Conservation (phyloP, 805 yeast species). For the Lipomyces starkeyi region DNA sequence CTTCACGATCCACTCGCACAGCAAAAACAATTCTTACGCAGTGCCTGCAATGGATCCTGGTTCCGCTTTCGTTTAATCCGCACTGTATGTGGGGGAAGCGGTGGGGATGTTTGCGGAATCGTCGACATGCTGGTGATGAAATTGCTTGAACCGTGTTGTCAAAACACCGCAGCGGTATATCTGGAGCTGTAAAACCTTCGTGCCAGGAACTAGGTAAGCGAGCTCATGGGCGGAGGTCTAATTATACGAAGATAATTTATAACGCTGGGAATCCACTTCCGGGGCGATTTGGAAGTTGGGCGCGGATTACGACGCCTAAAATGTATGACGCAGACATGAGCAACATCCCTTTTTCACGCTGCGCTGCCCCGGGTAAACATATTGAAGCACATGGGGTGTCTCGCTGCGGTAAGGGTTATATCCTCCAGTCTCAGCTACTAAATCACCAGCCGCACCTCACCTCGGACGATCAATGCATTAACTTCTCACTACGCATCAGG, state of each 20-base stretch:
- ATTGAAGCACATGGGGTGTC: no score
- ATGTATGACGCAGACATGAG: not conserved
- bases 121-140: constrained; percentile 20
- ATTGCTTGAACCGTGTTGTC: not conserved
- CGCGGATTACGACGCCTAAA: not conserved
- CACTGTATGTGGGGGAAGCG: constrained; percentile 62
- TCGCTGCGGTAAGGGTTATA: no score
- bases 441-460: no score
- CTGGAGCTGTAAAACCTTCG: not conserved
- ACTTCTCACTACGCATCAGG: no score
- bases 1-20: not conserved
- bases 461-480: no score
- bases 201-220: not conserved
- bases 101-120: constrained; percentile 19
- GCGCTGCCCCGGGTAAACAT: no score
- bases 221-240: not conserved
- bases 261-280: not conserved
- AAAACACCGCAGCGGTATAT: not conserved
- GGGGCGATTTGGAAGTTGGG: not conserved
- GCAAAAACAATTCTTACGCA: constrained; percentile 44
- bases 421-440: no score
- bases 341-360: no score
- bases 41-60: constrained; percentile 87
- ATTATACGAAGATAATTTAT: no score
- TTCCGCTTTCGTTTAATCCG: constrained; percentile 85